Percentiles rank a stretch among this genome's conserved stretches.
Conservation (phyloP, 352 stramenopile genomes). For the Phytophthora megakarya region DNA sequence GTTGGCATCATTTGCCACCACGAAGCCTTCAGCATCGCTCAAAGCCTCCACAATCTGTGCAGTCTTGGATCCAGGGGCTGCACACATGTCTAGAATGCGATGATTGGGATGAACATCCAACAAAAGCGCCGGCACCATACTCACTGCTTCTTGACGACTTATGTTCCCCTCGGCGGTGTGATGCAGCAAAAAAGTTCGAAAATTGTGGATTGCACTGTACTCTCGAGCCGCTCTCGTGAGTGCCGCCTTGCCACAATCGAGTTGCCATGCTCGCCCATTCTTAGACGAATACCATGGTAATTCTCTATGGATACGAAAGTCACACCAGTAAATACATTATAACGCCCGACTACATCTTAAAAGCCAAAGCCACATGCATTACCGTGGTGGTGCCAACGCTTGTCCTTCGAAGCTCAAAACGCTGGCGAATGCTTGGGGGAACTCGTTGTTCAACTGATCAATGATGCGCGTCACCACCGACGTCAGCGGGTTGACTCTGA, state of each 20-base stretch:
- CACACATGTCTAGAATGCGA: conserved; percentile 76
- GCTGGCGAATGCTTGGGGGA: conserved; percentile 46
- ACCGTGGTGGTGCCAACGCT: conserved; percentile 47
- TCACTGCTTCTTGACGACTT: conserved; percentile 97
- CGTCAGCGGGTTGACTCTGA: conserved; percentile 65
- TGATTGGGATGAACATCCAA: conserved; percentile 92
- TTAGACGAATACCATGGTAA: conserved; percentile 66
- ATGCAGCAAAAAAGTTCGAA: conserved; percentile 93
- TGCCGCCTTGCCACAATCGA: conserved; percentile 69
- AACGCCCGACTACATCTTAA: too few species aligned
- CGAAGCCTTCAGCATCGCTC: conserved; percentile 62
- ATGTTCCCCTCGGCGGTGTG: conserved; percentile 92
- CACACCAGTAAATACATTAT: background rate
- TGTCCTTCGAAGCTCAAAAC: conserved; percentile 32
- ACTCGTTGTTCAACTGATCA: conserved; percentile 48
- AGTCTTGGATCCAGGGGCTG: conserved; percentile 98
- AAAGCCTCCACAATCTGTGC: conserved; percentile 93
- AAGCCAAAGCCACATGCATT: background rate
- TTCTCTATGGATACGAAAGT: conserved; percentile 28
- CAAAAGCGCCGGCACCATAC: conserved; percentile 97
- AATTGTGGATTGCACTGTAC: conserved; percentile 68
- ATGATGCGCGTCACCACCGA: conserved; percentile 41
- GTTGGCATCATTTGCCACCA: conserved; percentile 97
- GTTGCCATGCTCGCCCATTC: conserved; percentile 68
- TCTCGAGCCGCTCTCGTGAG: conserved; percentile 65